These are phyloP conservation scores for Trichophyton simii DNA, from an alignment of 2,329 filamentous ascomycete species.

Conservation along the genomic window DNA sequence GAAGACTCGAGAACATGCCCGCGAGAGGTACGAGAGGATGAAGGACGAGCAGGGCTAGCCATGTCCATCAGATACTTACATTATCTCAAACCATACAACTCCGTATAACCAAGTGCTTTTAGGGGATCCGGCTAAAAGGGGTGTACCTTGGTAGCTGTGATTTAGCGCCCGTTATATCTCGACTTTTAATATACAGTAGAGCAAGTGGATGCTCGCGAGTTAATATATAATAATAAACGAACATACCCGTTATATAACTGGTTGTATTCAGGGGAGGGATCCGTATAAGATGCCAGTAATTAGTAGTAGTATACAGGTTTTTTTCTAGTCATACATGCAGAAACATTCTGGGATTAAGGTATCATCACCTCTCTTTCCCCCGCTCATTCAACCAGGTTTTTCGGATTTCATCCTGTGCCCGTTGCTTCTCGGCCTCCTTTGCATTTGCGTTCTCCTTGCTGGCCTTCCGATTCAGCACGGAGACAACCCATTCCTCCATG, in stretches of 20 bases:
- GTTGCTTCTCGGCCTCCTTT: slow-evolving; percentile 19
- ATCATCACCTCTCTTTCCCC: slow-evolving; percentile 12
- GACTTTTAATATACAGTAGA: background rate
- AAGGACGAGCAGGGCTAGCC: slow-evolving; percentile 9
- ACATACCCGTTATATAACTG: background rate
- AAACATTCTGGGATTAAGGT: background rate
- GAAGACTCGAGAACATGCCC: slow-evolving; percentile 35
- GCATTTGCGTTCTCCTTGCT: slow-evolving; percentile 26
- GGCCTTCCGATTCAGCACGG: slow-evolving; percentile 38
- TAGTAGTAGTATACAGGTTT: background rate
- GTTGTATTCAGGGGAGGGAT: background rate
- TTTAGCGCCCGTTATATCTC: background rate
- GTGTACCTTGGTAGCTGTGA: background rate
- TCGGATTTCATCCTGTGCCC: slow-evolving; percentile 16
- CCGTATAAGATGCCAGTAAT: background rate
- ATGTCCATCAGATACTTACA: background rate
- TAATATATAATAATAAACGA: background rate
- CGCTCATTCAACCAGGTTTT: slow-evolving; percentile 10
- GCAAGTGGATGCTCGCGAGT: background rate
- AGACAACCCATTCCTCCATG: slow-evolving; percentile 42
- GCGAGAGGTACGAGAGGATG: slow-evolving; percentile 37
- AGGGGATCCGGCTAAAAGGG: too few species aligned
- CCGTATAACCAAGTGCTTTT: too few species aligned
- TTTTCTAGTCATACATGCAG: background rate
- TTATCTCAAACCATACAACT: too few species aligned